Conservation (phyloP, 345 rosid species). For the Boechera retrofracta region DNA sequence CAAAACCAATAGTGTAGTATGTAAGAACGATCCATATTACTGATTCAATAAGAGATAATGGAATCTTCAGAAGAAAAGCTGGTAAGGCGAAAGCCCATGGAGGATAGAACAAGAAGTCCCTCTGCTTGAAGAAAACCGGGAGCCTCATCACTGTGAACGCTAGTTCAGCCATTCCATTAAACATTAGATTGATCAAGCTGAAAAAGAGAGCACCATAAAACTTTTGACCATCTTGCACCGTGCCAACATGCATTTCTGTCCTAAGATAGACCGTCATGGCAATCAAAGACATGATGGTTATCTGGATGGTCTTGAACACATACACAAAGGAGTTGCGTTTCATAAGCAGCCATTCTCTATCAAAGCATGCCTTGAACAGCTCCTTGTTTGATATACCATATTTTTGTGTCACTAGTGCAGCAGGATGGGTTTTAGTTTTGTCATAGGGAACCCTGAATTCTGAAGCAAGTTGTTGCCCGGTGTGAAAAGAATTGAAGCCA, state of each 20-base stretch:
- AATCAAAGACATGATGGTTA: slow-evolving; percentile 60
- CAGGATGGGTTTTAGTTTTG: slow-evolving; percentile 61
- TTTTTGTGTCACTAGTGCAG: slow-evolving; percentile 67
- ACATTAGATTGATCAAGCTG: slow-evolving; percentile 63
- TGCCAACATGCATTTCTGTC: slow-evolving; percentile 61
- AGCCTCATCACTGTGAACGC: slow-evolving; percentile 65
- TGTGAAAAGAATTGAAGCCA: slow-evolving; percentile 59
- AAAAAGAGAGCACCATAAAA: slow-evolving; percentile 68
- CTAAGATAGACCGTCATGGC: slow-evolving; percentile 60
- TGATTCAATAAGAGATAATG: slow-evolving; percentile 65
- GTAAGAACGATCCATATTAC: slow-evolving; percentile 67
- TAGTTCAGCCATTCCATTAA: slow-evolving; percentile 71
- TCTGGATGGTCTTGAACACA: slow-evolving; percentile 64
- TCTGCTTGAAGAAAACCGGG: slow-evolving; percentile 75
- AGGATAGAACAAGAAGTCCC: slow-evolving; percentile 71
- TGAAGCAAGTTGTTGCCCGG: slow-evolving; percentile 53
- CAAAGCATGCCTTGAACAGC: slow-evolving; percentile 68
- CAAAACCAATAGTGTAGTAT: slow-evolving; percentile 72
- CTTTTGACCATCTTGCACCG: slow-evolving; percentile 51
- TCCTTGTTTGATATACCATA: slow-evolving; percentile 74
- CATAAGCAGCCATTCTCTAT: slow-evolving; percentile 76
- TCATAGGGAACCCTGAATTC: slow-evolving; percentile 64
- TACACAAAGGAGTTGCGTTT: slow-evolving; percentile 63
- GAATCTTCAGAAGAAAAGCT: slow-evolving; percentile 66
- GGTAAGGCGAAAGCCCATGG: slow-evolving; percentile 77